phyloP scores from a whole-genome alignment of 2,329 filamentous ascomycete genomes.

The Colletotrichum eremochloae region DNA sequence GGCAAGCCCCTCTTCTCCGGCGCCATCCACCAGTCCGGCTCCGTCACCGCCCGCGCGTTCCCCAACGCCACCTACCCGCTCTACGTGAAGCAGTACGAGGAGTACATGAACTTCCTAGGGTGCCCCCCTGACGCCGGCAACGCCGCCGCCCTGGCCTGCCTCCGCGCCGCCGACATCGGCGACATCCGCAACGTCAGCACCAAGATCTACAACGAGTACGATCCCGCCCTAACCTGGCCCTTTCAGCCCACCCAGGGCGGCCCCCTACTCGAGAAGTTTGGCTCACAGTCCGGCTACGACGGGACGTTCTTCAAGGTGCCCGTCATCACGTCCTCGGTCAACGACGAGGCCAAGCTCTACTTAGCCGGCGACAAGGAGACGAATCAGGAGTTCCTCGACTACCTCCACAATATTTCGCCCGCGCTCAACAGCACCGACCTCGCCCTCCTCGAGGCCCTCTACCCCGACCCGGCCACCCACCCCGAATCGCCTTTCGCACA shows the following conservation, averaged over 20 bases:
- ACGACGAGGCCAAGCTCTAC: slow-evolving; percentile 53
- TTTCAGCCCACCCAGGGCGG: slow-evolving; percentile 63
- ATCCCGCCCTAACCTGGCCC: slow-evolving; percentile 69
- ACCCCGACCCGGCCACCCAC: slow-evolving; percentile 52
- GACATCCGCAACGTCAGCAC: slow-evolving; percentile 71
- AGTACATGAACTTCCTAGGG: slow-evolving; percentile 64
- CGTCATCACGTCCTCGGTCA: slow-evolving; percentile 54
- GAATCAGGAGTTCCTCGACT: slow-evolving; percentile 53
- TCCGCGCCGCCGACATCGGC: slow-evolving; percentile 61
- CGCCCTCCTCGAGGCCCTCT: slow-evolving; percentile 47
- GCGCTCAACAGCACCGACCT: slow-evolving; percentile 50
- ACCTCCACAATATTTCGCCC: slow-evolving; percentile 52
- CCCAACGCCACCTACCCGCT: slow-evolving; percentile 53
- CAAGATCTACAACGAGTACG: slow-evolving; percentile 66
- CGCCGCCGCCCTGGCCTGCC: slow-evolving; percentile 68
- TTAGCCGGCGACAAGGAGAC: slow-evolving; percentile 51
- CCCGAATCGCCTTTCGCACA: slow-evolving; percentile 52
- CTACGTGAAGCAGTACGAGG: slow-evolving; percentile 65
- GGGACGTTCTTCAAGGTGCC: slow-evolving; percentile 54
- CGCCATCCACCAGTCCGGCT: slow-evolving; percentile 74
- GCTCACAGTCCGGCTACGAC: slow-evolving; percentile 56
- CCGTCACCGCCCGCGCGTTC: slow-evolving; percentile 55
- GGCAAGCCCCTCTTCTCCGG: slow-evolving; percentile 74
- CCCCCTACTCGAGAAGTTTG: slow-evolving; percentile 60
- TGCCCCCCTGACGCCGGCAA: slow-evolving; percentile 64